Base-by-base conservation (phyloP, 2,329 filamentous ascomycete species). In the Calonectria naviculata region DNA sequence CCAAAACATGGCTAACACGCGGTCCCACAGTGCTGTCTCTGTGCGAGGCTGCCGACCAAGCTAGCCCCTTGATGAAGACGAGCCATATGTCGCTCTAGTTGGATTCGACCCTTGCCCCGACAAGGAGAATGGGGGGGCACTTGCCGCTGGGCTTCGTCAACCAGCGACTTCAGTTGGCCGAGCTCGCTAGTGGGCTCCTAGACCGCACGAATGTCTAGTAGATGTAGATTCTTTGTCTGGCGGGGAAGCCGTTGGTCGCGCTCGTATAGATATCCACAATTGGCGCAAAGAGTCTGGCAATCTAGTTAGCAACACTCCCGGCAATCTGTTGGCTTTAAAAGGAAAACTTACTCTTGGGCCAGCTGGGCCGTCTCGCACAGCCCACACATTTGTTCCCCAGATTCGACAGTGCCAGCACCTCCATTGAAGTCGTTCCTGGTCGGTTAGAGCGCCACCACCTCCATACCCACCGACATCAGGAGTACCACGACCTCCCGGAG, bases 321-420 rank as follows among this genome's bases (percentile, higher is more conserved):
- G 46, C 26, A 19, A 42, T 26, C 21, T 15, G 15, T 41, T 6
- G 26, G 19, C n/a, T 47, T 62, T 15, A 61, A 65, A 10, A 68
- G 47, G 3, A 62, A 68, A 19, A 81, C 93, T 89, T 86, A 97
- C 94, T 84, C 94, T 93, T 74, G 94, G 90, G 66, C 95, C 96
- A 66, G 90, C 87, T 17, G 97, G 97, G 28, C 97, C 97, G 84
- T 98, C 95, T 78, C 97, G 89, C 4, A 98, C 96, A 60, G 94
- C 95, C 97, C 97, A 99, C 10, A 98, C 95, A 31, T 95, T 93
- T 60, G 93, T 93, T 19, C 96, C 97, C 91, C 94, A 96, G 38
- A 98, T 91, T 71, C 89, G 89, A 82, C 97, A 99, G 83, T 98
- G 96, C 52, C 87, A 87, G 84, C 97, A 99, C 73, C 94, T 90